Evolutionary conservation across 176 grass and related monocot genomes (phyloP).

Genomic region (Oryza glumipatula): DNA sequence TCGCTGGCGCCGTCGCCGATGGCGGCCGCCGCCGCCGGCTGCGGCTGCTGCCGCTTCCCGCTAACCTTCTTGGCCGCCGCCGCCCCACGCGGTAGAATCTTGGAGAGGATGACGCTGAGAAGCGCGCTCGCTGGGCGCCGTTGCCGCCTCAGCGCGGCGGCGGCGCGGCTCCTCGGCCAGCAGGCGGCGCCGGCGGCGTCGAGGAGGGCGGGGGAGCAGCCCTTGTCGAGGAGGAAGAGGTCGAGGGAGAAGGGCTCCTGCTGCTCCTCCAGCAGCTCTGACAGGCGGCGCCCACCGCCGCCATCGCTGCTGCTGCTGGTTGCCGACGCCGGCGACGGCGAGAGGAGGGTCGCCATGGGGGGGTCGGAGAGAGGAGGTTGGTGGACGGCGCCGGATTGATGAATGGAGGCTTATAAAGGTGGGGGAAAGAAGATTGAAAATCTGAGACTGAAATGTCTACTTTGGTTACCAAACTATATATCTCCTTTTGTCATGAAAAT

Average conservation of each 20-base stretch:
- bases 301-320: not conserved
- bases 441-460: no score
- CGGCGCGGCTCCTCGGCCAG: no score
- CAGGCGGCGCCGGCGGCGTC: constrained; percentile 25
- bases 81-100: not conserved
- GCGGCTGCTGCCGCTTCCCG: not conserved
- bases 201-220: constrained; percentile 29
- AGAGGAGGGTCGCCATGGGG: not conserved
- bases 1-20: not conserved
- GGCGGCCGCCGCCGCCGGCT: not conserved
- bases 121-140: not conserved
- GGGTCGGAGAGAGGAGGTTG: not conserved
- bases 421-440: not conserved
- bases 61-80: not conserved
- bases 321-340: not conserved
- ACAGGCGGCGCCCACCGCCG: constrained; percentile 18
- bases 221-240: constrained; percentile 56
- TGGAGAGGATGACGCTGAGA: constrained; percentile 32
- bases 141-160: not conserved
- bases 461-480: not conserved
- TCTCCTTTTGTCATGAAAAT: not conserved
- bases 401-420: not conserved
- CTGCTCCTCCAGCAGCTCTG: constrained; percentile 48
- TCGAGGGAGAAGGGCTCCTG: constrained; percentile 62
- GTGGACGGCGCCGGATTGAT: constrained; percentile 10